Base-by-base conservation (phyloP, 2,329 filamentous ascomycete genomes). In the Fusarium vanettenii region DNA sequence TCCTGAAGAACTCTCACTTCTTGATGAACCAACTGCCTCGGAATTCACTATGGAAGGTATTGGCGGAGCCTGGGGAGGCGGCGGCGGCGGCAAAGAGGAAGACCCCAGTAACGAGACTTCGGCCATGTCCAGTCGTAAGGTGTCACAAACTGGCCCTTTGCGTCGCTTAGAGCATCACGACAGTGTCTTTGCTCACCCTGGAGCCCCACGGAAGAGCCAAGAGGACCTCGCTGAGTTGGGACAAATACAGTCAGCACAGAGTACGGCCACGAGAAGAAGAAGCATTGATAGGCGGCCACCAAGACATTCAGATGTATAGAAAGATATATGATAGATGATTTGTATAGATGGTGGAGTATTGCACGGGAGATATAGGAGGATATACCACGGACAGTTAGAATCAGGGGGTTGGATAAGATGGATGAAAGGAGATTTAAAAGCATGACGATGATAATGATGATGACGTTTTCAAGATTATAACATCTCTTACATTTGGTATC, bases 1-100 rank as follows among this genome's bases (percentile, higher is more conserved):
- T 0, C 79, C 83, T 0, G 87, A 89, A 55, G 93, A 95, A 81
- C 84, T 95, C 27, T 83, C 83, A 0, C 80, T 87, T 9, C 83
- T 95, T 25, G 94, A 96, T 79, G 92, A 85, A n/a, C 92, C 93
- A 1, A 95, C 94, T 0, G 93, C 94, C 1, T 93, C 91, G 66
- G 87, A 89, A 10, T 94, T 94, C 69, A 94, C 90, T 1, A 94
- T 95, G 92, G 92, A 94, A 82, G 92, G 91, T 68, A 92, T 93
- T 7, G 92, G 92, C 14, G 93, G 92, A 1, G 84, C 86, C 18
- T 90, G 90, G 80, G 90, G 48, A 52, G 48, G 88, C 1, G 82
- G 83, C 39, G 82, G 83, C 41, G 6, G 35, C 7, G 82, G 60
- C 11, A 74, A 70, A 4, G 77, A 76, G 7, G 78, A 67, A 25